Evolutionary conservation across 495 filamentous ascomycete species (phyloP), one percentile per base, ranked within the genome.

Genomic region (Daldinia caldariorum): DNA sequence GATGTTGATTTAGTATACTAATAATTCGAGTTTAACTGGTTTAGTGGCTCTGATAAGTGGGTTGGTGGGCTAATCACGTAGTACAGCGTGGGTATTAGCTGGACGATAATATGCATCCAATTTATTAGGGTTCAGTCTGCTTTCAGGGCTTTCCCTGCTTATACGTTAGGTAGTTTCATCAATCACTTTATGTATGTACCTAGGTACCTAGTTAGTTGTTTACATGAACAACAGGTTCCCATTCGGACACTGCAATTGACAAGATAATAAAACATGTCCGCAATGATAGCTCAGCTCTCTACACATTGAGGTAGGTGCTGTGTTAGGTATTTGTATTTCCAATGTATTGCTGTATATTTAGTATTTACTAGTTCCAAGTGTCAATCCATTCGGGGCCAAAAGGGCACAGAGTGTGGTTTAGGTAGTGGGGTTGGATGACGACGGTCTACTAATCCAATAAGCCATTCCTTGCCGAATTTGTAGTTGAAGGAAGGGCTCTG

Each of bases 301-400:
- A 45, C 14, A 38, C 3, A 38, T 34, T 34, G 32, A 4, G 32
- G 35, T 47, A 22, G 43, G 43, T 47, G 43, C 43, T 47, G 9
- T 47, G 20, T 47, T 47, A 47, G 32, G 32, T 34, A 34, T 4
- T 34, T 34, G 32, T 34, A n/a, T n/a, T n/a, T n/a, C n/a, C n/a
- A n/a, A n/a, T n/a, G 32, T 34, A 34, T 20, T 39, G n/a, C n/a
- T 56, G 43, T 63, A 69, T 16, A 32, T 66, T 37, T 41, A 66
- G 51, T 51, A n/a, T n/a, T n/a, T n/a, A n/a, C n/a, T n/a, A n/a
- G n/a, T n/a, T 20, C 58, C 58, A 34, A 70, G 68, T 58, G 68
- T 71, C 22, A 50, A 70, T 20, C 32, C 41, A 70, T 53, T 22
- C 37, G 32, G 41, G 56, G 12, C 29, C 34, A 54, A 29, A 39